Conservation (phyloP, 208 protist genomes). For the Crithidia acanthocephali region DNA sequence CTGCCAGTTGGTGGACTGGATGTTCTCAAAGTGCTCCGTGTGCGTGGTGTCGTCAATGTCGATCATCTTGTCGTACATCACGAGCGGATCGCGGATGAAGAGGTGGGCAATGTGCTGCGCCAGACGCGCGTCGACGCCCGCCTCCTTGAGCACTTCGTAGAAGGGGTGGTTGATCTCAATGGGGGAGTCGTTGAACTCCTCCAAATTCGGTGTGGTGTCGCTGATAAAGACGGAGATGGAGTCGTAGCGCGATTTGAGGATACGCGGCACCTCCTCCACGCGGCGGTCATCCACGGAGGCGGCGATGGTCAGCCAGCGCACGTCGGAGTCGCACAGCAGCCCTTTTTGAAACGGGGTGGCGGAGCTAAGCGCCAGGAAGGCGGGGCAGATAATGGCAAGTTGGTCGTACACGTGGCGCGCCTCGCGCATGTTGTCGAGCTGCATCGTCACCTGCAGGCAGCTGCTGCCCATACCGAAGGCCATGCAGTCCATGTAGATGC, state of each 20-base stretch:
- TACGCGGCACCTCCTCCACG: conserved; percentile 85
- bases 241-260: conserved; percentile 97
- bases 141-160: conserved; percentile 64
- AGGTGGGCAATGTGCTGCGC: conserved; percentile 97
- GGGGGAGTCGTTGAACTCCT: conserved; percentile 89
- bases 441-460: conserved; percentile 99
- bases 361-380: conserved; percentile 97
- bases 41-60: conserved; percentile 95
- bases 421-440: conserved; percentile 92
- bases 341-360: conserved; percentile 97
- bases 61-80: conserved; percentile 95
- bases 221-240: conserved; percentile 95
- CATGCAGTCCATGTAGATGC: conserved; percentile 99
- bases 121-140: conserved; percentile 94
- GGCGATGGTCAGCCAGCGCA: conserved; percentile 96
- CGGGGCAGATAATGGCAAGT: conserved; percentile 94
- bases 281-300: conserved; percentile 97
- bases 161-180: conserved; percentile 88
- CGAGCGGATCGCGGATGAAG: conserved; percentile 99
- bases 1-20: conserved; percentile 99
- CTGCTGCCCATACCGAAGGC: conserved; percentile 99
- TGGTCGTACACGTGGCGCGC: conserved; percentile 98
- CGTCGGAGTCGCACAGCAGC: conserved; percentile 96
- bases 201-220: conserved; percentile 50
- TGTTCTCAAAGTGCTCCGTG: conserved; percentile 99